phyloP scores from a whole-genome alignment of 2,329 filamentous ascomycete species.

The Pyrenochaeta sp. region DNA sequence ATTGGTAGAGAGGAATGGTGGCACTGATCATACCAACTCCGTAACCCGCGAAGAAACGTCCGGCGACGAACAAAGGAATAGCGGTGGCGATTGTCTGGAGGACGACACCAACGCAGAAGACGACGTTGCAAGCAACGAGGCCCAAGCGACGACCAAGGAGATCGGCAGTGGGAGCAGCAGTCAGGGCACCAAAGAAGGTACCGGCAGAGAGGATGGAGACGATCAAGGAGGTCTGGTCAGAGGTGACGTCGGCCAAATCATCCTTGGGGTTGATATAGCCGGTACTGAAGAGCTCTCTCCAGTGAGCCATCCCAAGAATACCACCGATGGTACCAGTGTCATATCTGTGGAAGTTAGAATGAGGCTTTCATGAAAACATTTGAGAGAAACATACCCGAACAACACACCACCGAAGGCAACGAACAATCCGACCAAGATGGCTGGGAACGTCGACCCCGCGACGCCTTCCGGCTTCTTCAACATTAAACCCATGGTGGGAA shows the following conservation, averaged over 20 bases:
- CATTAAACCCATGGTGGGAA: slow-evolving; percentile 45
- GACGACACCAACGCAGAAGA: slow-evolving; percentile 53
- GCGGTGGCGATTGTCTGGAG: slow-evolving; percentile 48
- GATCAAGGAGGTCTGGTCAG: slow-evolving; percentile 72
- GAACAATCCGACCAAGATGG: slow-evolving; percentile 53
- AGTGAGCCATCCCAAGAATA: slow-evolving; percentile 75
- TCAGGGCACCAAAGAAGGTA: slow-evolving; percentile 77
- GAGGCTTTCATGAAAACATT: not conserved
- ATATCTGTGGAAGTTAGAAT: slow-evolving; percentile 37
- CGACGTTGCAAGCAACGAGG: slow-evolving; percentile 47
- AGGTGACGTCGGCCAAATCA: slow-evolving; percentile 43
- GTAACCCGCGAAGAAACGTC: slow-evolving; percentile 53
- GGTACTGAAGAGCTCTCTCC: slow-evolving; percentile 68
- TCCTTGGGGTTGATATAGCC: slow-evolving; percentile 50
- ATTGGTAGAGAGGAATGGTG: slow-evolving; percentile 72
- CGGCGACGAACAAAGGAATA: slow-evolving; percentile 50
- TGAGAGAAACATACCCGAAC: slow-evolving; percentile 43
- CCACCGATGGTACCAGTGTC: slow-evolving; percentile 58
- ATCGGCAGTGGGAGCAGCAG: slow-evolving; percentile 73
- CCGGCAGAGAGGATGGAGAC: slow-evolving; percentile 86
- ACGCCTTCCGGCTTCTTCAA: slow-evolving; percentile 77
- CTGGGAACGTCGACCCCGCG: slow-evolving; percentile 61
- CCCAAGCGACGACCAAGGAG: slow-evolving; percentile 74
- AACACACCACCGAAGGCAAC: slow-evolving; percentile 58
- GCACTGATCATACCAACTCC: slow-evolving; percentile 53